phyloP scores from a whole-genome alignment of 768 basidiomycete genomes.

The Panaeolus cyanescens region DNA sequence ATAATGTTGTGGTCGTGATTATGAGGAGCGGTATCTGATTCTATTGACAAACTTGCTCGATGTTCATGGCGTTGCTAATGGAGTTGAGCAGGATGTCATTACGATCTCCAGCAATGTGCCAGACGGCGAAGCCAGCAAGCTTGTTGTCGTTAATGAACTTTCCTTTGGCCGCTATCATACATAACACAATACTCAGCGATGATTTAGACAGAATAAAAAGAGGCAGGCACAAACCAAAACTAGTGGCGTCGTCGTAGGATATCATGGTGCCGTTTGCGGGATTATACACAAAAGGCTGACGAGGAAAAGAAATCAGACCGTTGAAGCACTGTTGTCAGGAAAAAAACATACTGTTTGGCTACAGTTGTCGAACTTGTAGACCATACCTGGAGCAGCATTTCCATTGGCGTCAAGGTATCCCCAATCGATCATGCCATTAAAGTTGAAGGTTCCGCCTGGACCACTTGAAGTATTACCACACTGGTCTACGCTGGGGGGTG shows the following conservation, averaged over 20 bases:
- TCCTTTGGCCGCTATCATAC: conserved; percentile 52
- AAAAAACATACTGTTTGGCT: conserved; percentile 67
- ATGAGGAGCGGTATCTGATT: not conserved
- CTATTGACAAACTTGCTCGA: conserved; percentile 19
- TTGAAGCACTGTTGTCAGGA: not conserved
- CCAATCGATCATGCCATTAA: conserved; percentile 56
- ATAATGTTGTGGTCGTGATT: not conserved
- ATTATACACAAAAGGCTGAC: conserved; percentile 70
- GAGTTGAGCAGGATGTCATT: conserved; percentile 57
- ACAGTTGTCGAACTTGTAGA: conserved; percentile 64
- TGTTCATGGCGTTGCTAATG: conserved; percentile 44
- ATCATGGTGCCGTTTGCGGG: conserved; percentile 53
- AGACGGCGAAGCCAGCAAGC: conserved; percentile 66
- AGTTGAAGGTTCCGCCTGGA: conserved; percentile 47
- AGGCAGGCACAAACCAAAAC: conserved; percentile 43
- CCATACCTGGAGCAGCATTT: conserved; percentile 47
- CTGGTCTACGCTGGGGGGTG: conserved; percentile 35
- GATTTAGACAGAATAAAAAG: not conserved
- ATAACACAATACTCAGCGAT: not conserved
- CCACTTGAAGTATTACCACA: conserved; percentile 43
- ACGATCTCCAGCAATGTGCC: conserved; percentile 67
- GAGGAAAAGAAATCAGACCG: not conserved
- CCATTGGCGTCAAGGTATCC: conserved; percentile 56
- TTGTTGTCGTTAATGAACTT: conserved; percentile 52
- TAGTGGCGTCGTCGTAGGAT: conserved; percentile 65